Conservation (phyloP, 2,329 filamentous ascomycete species). For the Pseudocercospora eumusae region DNA sequence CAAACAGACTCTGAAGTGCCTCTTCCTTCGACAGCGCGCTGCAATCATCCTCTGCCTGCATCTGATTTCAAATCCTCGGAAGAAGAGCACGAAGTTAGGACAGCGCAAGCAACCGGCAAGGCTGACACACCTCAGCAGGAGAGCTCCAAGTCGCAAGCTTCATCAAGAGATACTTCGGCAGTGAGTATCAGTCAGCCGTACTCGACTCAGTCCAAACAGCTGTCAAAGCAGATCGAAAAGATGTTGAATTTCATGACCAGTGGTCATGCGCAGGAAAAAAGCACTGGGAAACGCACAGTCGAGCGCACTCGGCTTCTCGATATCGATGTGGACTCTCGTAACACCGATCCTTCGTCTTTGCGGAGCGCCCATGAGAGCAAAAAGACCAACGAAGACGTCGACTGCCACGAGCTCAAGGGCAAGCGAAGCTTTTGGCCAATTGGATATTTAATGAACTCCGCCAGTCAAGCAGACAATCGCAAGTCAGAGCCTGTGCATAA, state of each 20-base stretch:
- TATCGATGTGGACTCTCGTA: background rate
- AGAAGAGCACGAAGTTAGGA: background rate
- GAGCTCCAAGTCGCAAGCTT: background rate
- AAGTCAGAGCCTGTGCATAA: background rate
- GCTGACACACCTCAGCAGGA: background rate
- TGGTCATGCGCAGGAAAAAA: background rate
- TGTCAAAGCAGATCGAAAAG: slow-evolving; percentile 11
- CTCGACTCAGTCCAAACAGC: slow-evolving; percentile 12
- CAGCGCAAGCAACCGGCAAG: background rate
- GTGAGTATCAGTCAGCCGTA: background rate
- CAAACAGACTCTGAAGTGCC: slow-evolving; percentile 7
- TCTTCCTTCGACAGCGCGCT: background rate
- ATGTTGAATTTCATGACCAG: slow-evolving; percentile 11
- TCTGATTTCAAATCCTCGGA: background rate
- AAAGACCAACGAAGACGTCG: background rate
- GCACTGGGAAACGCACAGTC: slow-evolving; percentile 9
- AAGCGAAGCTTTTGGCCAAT: background rate
- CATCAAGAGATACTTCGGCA: background rate
- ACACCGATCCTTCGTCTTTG: background rate
- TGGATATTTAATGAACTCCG: no score
- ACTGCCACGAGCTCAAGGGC: background rate
- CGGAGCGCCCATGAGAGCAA: background rate
- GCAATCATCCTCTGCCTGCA: background rate
- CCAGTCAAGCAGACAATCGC: background rate
- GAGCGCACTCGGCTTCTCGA: background rate